Evolutionary conservation across 2,329 filamentous ascomycete species (phyloP).

Genomic region (Calonectria hawksworthii): DNA sequence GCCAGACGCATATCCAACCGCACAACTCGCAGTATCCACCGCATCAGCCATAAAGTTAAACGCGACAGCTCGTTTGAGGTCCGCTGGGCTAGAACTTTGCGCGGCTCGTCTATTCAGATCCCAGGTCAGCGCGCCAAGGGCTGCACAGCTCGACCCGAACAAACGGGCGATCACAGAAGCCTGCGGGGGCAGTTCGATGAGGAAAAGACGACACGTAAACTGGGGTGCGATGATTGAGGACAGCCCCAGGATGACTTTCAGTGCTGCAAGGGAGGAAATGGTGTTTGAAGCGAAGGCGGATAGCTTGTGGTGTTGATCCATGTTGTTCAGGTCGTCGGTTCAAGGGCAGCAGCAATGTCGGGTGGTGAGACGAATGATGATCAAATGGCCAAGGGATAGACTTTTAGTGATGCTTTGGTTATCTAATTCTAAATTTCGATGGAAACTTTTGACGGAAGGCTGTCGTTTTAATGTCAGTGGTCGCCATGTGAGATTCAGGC

Average conservation of each 20-base stretch:
- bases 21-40: not conserved
- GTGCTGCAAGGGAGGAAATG: not conserved
- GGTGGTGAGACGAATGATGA: too few species aligned
- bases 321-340: not conserved
- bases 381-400: not conserved
- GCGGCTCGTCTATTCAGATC: not conserved
- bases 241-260: not conserved
- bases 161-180: not conserved
- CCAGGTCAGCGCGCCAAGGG: not conserved
- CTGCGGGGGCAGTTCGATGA: not conserved
- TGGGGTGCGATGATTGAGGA: not conserved
- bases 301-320: not conserved
- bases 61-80: not conserved
- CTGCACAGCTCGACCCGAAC: constrained; percentile 5
- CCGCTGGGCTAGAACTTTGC: not conserved
- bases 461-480: too few species aligned
- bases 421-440: not conserved
- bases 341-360: not conserved
- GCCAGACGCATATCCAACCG: not conserved
- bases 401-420: too few species aligned
- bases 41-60: not conserved
- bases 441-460: too few species aligned
- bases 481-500: not conserved
- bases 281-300: not conserved
- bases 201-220: not conserved